phyloP scores from a whole-genome alignment of 2,329 filamentous ascomycete species.

The Diaporthe humulicola region DNA sequence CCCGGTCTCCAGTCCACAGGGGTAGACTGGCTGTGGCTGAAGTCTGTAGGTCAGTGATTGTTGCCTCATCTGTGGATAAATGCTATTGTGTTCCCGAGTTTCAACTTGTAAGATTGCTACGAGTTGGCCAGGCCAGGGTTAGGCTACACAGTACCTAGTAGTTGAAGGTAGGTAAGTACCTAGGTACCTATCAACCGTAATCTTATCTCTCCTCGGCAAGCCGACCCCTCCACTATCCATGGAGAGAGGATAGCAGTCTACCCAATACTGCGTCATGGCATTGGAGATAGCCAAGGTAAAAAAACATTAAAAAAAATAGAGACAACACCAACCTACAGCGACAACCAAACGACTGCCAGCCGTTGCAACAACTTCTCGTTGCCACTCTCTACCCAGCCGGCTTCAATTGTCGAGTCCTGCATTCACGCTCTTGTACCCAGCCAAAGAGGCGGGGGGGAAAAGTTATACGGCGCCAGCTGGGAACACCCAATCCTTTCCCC shows the following conservation, averaged over 20 bases:
- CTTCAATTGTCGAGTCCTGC: background rate
- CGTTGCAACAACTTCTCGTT: background rate
- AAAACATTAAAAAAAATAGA: background rate
- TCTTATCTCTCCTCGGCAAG: slow-evolving; percentile 7
- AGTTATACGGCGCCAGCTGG: background rate
- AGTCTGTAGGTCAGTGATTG: background rate
- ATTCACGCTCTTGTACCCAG: background rate
- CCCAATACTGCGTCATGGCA: slow-evolving; percentile 16
- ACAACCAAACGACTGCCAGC: background rate
- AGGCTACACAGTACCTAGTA: background rate
- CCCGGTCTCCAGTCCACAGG: background rate
- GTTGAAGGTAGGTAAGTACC: background rate
- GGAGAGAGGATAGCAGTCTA: background rate
- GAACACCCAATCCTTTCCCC: background rate
- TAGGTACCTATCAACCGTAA: background rate
- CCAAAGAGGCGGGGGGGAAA: background rate
- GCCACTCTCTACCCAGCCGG: background rate
- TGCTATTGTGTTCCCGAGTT: background rate
- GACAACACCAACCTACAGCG: background rate
- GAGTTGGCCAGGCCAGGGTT: background rate
- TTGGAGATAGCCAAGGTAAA: background rate
- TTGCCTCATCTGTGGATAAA: background rate
- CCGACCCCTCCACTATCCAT: background rate
- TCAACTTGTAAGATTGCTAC: background rate
- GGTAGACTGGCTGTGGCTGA: background rate